Evolutionary conservation across 257 asterid species (phyloP).

Genomic region (Nicotiana tabacum): DNA sequence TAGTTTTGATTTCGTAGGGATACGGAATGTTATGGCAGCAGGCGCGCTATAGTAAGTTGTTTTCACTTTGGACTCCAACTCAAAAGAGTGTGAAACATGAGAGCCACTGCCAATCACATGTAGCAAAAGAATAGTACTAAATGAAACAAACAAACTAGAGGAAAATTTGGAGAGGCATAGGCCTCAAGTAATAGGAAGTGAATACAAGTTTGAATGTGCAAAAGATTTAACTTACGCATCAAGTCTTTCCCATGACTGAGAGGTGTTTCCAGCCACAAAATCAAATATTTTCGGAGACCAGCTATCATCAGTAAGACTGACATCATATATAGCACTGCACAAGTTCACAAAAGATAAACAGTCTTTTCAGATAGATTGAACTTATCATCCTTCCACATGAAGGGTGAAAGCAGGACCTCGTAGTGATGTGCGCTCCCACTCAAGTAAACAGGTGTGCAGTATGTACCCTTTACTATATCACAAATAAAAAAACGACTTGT

Average conservation of each 20-base stretch:
- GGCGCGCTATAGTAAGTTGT: conserved; percentile 54
- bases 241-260: conserved; percentile 53
- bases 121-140: background rate
- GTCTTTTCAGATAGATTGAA: background rate
- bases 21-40: conserved; percentile 50
- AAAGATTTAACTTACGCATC: conserved; percentile 37
- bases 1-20: conserved; percentile 38
- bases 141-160: background rate
- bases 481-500: too few relatives aligned
- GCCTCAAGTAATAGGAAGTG: background rate
- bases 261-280: conserved; percentile 51
- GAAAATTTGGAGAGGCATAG: background rate
- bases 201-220: background rate
- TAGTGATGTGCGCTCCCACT: background rate
- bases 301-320: conserved; percentile 48
- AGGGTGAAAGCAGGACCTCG: background rate
- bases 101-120: conserved; percentile 44
- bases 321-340: conserved; percentile 58
- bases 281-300: conserved; percentile 53
- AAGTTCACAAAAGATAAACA: background rate
- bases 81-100: conserved; percentile 56
- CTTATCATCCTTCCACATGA: background rate
- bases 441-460: background rate
- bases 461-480: background rate
- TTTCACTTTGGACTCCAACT: conserved; percentile 54